Base-by-base conservation (phyloP, 2,329 filamentous ascomycete species). In the Cladosporium halotolerans region DNA sequence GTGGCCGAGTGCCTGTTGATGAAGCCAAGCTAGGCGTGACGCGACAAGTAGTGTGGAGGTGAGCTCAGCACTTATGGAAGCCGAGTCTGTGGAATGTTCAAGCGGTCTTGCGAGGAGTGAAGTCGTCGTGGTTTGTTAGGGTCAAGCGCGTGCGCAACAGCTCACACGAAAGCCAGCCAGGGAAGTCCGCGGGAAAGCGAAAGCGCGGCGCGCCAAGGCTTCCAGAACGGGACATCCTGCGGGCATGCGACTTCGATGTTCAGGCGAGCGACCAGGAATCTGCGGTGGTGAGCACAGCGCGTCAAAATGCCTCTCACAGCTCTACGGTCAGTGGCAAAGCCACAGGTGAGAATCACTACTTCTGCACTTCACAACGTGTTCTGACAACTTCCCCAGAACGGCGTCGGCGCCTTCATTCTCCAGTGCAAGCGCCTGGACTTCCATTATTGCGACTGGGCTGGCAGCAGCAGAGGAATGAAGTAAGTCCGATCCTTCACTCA, bases 381-480 rank as follows among this genome's bases (percentile, higher is more conserved):
- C 56, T 63, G 13, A 59, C 54, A 61, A 18, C 36, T 36, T 11
- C 6, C 8, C 5, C 65, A 97, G 91, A 97, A 99, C 77, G 93
- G 93, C 79, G 80, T 97, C 62, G 92, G 92, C 66, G 88, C 91
- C 70, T 97, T 97, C 78, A 89, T 99, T 73, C 82, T 96, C 55
- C 92, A 96, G 77, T 99, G 93, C 83, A 95, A 89, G 79, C 88
- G 86, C 68, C 78, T 99, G 71, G 89, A 96, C 71, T 89, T 99
- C 68, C 88, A 95, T 76, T 99, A 96, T 77, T 97, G 93, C 78
- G 90, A 97, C 79, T 91, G 87, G 82, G 89, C 88, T 54, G 93
- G 91, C 58, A 95, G 89, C 71, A 97, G 92, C 36, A 83, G 77
- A 66, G 93, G 93, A 68, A 96, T 97, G 90, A 93, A 95, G 88